Conservation (phyloP, 352 stramenopile genomes). For the Pelagophyceae sp. region DNA sequence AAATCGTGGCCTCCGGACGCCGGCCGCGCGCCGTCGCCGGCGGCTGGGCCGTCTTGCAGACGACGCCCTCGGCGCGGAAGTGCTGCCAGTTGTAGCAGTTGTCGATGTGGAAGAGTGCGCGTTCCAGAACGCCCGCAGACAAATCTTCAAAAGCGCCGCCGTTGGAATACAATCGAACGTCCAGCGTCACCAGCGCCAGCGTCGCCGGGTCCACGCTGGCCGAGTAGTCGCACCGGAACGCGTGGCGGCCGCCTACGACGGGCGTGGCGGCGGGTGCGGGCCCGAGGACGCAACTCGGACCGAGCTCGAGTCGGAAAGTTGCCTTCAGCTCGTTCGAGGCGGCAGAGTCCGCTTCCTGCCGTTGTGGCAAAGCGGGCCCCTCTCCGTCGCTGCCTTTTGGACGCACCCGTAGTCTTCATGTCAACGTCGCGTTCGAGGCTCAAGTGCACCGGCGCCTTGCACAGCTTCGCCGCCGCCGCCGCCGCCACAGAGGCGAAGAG, state of each 20-base stretch:
- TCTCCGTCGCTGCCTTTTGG: too few relatives aligned
- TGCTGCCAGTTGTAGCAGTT: conserved; percentile 85
- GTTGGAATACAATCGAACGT: conserved; percentile 87
- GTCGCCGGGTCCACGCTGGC: conserved; percentile 55
- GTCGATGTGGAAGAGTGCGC: conserved; percentile 88
- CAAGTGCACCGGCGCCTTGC: conserved; percentile 74
- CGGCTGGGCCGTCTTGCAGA: conserved; percentile 85
- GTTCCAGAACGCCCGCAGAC: conserved; percentile 81
- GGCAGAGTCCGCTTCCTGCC: too few relatives aligned
- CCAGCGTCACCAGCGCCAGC: conserved; percentile 68
- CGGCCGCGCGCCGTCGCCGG: conserved; percentile 91
- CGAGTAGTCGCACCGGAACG: conserved; percentile 85
- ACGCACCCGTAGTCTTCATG: conserved; percentile 86
- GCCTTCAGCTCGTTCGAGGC: too few relatives aligned
- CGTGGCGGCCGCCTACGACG: conserved; percentile 77
- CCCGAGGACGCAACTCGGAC: too few relatives aligned
- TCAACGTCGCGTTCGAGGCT: conserved; percentile 84
- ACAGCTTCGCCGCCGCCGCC: conserved; percentile 73
- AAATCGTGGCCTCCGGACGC: too few relatives aligned
- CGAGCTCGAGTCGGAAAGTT: too few relatives aligned
- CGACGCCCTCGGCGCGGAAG: conserved; percentile 66
- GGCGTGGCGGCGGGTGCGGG: too few relatives aligned
- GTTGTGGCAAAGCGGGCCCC: too few relatives aligned
- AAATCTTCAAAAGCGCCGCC: conserved; percentile 85
- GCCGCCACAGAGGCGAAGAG: conserved; percentile 80